Percentiles rank a stretch among this genome's conserved stretches.
Conservation (phyloP, 805 yeast species). For the Limtongia smithiae region DNA sequence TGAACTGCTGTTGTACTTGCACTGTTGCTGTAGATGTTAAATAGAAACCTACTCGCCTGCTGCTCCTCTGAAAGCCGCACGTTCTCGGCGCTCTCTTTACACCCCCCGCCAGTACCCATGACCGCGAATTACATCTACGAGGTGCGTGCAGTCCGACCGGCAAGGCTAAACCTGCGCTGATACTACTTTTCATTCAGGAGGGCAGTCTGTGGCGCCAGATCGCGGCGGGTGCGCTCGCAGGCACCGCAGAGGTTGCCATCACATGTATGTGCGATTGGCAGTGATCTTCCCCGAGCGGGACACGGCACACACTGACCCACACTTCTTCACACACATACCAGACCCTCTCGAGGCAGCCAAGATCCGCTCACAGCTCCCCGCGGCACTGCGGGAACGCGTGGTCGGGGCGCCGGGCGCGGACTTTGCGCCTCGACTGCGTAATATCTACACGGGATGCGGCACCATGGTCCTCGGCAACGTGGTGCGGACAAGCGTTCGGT, state of each 20-base stretch:
- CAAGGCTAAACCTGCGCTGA: too few species aligned
- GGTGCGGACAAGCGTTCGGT: slow-evolving; percentile 67
- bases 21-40: too few species aligned
- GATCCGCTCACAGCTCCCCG: slow-evolving; percentile 38
- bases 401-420: slow-evolving; percentile 25
- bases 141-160: too few species aligned
- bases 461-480: slow-evolving; percentile 74
- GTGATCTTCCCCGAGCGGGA: too few species aligned
- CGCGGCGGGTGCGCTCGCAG: slow-evolving; percentile 40
- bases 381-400: slow-evolving; percentile 28
- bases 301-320: too few species aligned
- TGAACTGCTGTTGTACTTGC: too few species aligned
- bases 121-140: too few species aligned
- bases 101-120: too few species aligned
- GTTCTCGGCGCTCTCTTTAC: too few species aligned
- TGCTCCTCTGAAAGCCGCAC: too few species aligned
- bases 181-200: slow-evolving; percentile 12
- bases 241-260: slow-evolving; percentile 38
- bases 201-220: slow-evolving; percentile 13
- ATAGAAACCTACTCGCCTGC: too few species aligned
- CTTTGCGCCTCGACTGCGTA: too few species aligned
- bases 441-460: slow-evolving; percentile 57
- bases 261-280: slow-evolving; percentile 42
- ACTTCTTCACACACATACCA: slow-evolving; percentile 30
- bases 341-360: slow-evolving; percentile 44